phyloP scores from a whole-genome alignment of 495 filamentous ascomycete genomes.

The Lasiosphaeria ovina region DNA sequence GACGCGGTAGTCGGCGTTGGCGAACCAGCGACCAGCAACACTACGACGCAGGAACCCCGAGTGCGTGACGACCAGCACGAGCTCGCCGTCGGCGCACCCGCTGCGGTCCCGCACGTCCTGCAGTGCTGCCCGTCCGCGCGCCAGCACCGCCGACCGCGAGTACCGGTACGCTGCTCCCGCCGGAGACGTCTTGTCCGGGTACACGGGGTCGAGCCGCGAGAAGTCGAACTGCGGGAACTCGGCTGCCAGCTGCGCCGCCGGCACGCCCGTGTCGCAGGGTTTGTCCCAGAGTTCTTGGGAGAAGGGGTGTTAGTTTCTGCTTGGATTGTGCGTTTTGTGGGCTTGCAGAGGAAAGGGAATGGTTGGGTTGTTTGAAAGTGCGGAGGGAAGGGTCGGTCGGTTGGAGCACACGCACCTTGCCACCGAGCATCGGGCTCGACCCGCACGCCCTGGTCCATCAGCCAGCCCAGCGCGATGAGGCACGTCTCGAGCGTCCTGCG shows the following conservation, averaged over 20 bases:
- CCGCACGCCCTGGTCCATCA: constrained; percentile 52
- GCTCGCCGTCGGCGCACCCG: constrained; percentile 42
- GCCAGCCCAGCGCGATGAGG: constrained; percentile 46
- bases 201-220: constrained; percentile 50
- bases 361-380: too few species aligned
- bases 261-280: constrained; percentile 56
- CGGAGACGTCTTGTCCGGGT: constrained; percentile 54
- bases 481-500: constrained; percentile 58
- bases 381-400: too few species aligned
- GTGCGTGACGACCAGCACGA: constrained; percentile 59
- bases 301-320: constrained; percentile 50
- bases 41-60: constrained; percentile 54
- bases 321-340: neutral
- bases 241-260: constrained; percentile 36
- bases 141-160: constrained; percentile 43
- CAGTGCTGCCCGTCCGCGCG: constrained; percentile 46
- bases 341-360: too few species aligned
- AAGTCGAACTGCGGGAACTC: constrained; percentile 56
- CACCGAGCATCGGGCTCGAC: constrained; percentile 53
- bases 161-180: constrained; percentile 43
- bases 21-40: constrained; percentile 46
- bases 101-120: constrained; percentile 47
- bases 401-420: constrained; percentile 38
- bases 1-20: constrained; percentile 60
- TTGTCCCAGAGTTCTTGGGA: constrained; percentile 55